These are phyloP conservation scores for Ruellia speciosa DNA, from an alignment of 305 asterid species.

Conservation along the genomic window DNA sequence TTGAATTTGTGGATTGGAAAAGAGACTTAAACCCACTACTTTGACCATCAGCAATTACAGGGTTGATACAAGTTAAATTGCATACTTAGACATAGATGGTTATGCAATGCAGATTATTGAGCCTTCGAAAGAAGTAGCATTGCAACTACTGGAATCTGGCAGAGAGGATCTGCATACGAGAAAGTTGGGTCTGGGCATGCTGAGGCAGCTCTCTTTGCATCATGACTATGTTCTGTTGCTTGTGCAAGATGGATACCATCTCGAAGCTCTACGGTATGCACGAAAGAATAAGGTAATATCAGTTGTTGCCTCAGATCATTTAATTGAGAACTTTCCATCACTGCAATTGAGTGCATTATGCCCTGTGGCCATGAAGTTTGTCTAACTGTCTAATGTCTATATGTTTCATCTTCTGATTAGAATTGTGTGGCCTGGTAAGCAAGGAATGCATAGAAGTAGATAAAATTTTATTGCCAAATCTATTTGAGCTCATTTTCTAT, in stretches of 20 bases:
- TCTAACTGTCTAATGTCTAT: no score
- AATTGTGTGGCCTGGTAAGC: neutral
- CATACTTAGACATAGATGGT: conserved; percentile 20
- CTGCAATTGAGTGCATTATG: neutral
- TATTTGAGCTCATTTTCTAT: no score
- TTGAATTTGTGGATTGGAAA: conserved; percentile 14
- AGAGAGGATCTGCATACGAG: conserved; percentile 52
- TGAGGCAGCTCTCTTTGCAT: conserved; percentile 67
- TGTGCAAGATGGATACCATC: conserved; percentile 82
- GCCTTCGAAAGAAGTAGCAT: conserved; percentile 90
- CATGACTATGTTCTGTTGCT: conserved; percentile 74
- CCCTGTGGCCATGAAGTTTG: no score
- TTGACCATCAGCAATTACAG: conserved; percentile 2
- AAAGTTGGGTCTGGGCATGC: conserved; percentile 82
- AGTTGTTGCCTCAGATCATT: neutral
- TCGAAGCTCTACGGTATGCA: conserved; percentile 88
- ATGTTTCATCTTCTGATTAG: neutral
- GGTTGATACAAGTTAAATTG: conserved; percentile 12
- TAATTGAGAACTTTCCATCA: conserved; percentile 2
- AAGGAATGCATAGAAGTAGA: neutral
- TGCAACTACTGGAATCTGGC: conserved; percentile 79
- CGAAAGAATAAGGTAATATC: conserved; percentile 65
- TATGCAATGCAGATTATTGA: conserved; percentile 63
- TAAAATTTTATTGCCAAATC: neutral
- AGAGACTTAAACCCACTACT: conserved; percentile 1